Evolutionary conservation across 345 rosid genomes (phyloP), one percentile per base, ranked within the genome.

Genomic region (Rubroshorea leprosula): DNA sequence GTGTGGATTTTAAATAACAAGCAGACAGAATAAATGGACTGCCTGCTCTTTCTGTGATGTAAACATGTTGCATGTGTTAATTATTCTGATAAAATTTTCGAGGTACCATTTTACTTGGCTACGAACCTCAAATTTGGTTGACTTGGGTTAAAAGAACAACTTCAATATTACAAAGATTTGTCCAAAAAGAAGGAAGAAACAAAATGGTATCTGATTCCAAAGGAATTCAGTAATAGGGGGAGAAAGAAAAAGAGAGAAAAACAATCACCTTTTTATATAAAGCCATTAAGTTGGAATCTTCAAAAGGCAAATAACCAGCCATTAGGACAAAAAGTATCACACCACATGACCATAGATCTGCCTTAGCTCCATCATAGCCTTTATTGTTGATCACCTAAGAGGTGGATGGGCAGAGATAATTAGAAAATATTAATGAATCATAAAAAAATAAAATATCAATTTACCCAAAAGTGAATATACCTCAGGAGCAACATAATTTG

Each of bases 401-500:
- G n/a, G 59, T 44, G 1, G 51, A 55, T 24, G 62, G 47, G 6
- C 45, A 23, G 48, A 65, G 61, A 55, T 51, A 12, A 60, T 45
- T 54, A 39, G 56, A 50, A 49, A 61, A 31, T 60, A 55, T 7
- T 59, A 46, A 14, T 38, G 19, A 54, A 24, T 50, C 23, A 16
- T 14, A 12, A 19, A 35, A 48, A 13, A n/a, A 6, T 35, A 62
- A 50, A 21, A 50, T 16, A 18, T 12, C 44, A 22, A 59, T 68
- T 48, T 50, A 55, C 66, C 43, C 15, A 59, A 65, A 65, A 21
- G 68, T 45, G 15, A 60, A 43, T 60, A 55, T 72, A 90, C 99
- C 97, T 93, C 99, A 0, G 99, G 99, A 69, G 99, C 97, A 78
- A 93, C 99, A 79, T 93, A 93, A 68, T 93, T 93, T 69, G 99